A percentile compares a stretch with the other conserved stretches of the same genome.
These are phyloP conservation scores for Scytalidium sp. DNA, from an alignment of 2,329 filamentous ascomycete species.

Conservation along the genomic window DNA sequence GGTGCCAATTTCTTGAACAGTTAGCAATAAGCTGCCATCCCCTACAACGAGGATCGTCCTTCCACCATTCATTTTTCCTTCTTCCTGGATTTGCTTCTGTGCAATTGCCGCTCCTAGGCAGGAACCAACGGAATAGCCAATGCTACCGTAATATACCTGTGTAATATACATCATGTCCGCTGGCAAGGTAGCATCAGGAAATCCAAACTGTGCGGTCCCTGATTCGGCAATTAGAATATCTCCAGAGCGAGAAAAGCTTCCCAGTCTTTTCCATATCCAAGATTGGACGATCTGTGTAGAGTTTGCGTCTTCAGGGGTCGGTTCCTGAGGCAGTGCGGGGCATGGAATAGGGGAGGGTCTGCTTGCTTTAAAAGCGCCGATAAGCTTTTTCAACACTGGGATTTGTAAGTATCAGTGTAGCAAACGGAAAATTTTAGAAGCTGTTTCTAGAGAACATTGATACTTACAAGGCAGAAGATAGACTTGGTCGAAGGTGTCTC, in stretches of 20 bases:
- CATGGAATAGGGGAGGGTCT: too few relatives aligned
- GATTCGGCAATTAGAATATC: slow-evolving; percentile 58
- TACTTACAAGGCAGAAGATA: too few relatives aligned
- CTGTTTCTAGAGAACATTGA: too few relatives aligned
- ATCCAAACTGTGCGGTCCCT: slow-evolving; percentile 54
- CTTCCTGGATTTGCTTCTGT: neutral
- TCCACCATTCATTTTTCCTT: slow-evolving; percentile 25
- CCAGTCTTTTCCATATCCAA: slow-evolving; percentile 44
- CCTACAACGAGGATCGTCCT: slow-evolving; percentile 58
- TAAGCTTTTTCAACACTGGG: too few relatives aligned
- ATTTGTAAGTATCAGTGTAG: too few relatives aligned
- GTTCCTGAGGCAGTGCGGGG: too few relatives aligned
- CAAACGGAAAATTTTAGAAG: too few relatives aligned
- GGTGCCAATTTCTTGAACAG: slow-evolving; percentile 62
- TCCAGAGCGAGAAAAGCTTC: slow-evolving; percentile 43
- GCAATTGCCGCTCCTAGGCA: slow-evolving; percentile 49
- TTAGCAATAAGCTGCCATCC: slow-evolving; percentile 65
- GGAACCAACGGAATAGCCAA: slow-evolving; percentile 58
- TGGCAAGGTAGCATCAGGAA: slow-evolving; percentile 48
- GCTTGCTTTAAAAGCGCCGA: too few relatives aligned
- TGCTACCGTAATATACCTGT: slow-evolving; percentile 56
- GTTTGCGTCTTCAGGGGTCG: slow-evolving; percentile 3
- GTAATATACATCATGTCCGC: slow-evolving; percentile 44
- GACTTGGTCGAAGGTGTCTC: too few relatives aligned
- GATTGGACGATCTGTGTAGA: slow-evolving; percentile 43